phyloP scores from a whole-genome alignment of 345 rosid genomes.

The Anastatica hierochuntica region DNA sequence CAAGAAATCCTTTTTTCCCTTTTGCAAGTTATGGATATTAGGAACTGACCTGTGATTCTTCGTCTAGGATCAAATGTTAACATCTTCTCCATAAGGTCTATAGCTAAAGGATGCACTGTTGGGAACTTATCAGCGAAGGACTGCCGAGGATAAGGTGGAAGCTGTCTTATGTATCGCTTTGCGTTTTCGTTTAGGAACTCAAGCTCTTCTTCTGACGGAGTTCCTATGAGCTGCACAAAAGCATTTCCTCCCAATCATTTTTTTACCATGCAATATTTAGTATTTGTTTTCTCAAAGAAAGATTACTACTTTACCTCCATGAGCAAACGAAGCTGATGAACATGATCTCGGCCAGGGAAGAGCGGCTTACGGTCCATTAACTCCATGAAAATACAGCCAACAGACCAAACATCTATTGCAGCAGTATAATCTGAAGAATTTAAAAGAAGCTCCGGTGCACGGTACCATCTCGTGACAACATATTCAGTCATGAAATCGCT shows the following conservation, averaged over 20 bases:
- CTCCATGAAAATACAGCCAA: constrained; percentile 98
- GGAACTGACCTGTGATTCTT: constrained; percentile 73
- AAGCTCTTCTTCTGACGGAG: constrained; percentile 90
- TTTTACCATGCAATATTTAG: no score
- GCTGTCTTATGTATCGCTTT: constrained; percentile 79
- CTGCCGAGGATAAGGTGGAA: constrained; percentile 59
- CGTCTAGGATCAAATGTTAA: constrained; percentile 86
- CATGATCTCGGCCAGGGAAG: constrained; percentile 94
- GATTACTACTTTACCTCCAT: constrained; percentile 64
- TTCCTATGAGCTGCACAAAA: constrained; percentile 76
- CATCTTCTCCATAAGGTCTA: constrained; percentile 97
- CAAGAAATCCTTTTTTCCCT: no score
- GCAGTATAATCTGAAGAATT: constrained; percentile 94
- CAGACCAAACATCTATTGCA: constrained; percentile 99
- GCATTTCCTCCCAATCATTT: no score
- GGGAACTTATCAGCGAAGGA: constrained; percentile 89
- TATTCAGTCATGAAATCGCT: constrained; percentile 98
- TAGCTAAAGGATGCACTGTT: constrained; percentile 65
- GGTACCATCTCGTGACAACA: constrained; percentile 98
- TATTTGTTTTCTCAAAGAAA: no score
- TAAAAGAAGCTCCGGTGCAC: constrained; percentile 90
- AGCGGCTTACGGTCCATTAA: constrained; percentile 92
- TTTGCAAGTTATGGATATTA: not conserved
- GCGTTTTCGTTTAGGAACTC: constrained; percentile 93
- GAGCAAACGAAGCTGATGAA: constrained; percentile 85